Conservation (phyloP, 2,329 filamentous ascomycete genomes). For the Colletotrichum coccodes region DNA sequence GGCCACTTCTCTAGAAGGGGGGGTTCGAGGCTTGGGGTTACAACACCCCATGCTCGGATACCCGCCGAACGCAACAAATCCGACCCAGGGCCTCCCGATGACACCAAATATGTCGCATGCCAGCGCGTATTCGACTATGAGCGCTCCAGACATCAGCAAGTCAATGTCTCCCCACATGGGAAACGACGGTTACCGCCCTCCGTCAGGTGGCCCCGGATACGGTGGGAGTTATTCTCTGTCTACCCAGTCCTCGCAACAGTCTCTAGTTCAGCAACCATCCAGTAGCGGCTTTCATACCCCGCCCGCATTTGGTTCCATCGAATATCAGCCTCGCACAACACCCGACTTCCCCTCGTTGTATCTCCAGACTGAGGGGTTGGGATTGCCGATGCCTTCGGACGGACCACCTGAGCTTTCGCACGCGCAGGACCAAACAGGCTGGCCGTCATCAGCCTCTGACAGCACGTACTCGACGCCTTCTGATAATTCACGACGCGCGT, state of each 20-base stretch:
- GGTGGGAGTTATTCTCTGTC: conserved; percentile 28
- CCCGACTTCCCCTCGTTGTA: conserved; percentile 25
- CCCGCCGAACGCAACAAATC: conserved; percentile 13
- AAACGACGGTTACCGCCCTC: conserved; percentile 26
- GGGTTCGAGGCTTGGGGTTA: conserved; percentile 7
- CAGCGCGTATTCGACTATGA: conserved; percentile 22
- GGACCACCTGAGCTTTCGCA: conserved; percentile 31
- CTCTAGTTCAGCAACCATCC: conserved; percentile 22
- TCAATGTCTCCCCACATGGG: conserved; percentile 32
- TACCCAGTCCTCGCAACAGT: conserved; percentile 15
- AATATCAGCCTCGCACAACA: conserved; percentile 34
- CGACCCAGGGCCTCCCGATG: conserved; percentile 25
- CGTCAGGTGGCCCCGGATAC: conserved; percentile 27
- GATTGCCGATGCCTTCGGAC: conserved; percentile 23
- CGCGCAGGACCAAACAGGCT: conserved; percentile 50
- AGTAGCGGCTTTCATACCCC: conserved; percentile 15
- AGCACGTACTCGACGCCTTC: conserved; percentile 60
- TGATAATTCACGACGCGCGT: conserved; percentile 43
- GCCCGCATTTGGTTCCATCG: conserved; percentile 18
- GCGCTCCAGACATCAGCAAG: conserved; percentile 17
- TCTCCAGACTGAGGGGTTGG: conserved; percentile 28
- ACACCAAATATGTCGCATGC: conserved; percentile 28
- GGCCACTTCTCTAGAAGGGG: conserved; percentile 29
- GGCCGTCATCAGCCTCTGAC: conserved; percentile 57
- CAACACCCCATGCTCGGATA: conserved; percentile 28